Percentiles rank a stretch among this genome's conserved stretches.
Evolutionary conservation across 2,329 filamentous ascomycete species (phyloP).

Genomic region (Pestalotiopsis sp.): DNA sequence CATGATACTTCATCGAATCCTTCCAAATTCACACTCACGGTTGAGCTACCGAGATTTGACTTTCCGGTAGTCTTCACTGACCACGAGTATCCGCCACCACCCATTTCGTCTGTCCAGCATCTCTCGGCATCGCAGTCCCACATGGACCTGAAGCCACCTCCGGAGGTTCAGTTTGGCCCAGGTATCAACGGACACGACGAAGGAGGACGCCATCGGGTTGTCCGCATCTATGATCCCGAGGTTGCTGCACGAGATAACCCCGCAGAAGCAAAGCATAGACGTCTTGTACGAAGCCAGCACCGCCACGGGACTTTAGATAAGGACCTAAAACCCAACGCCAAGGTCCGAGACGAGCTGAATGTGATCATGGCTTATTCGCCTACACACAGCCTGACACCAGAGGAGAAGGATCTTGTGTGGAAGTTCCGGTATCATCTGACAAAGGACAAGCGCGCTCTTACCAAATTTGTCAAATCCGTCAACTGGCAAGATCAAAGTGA

Average conservation of each 20-base stretch:
- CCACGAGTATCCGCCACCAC: conserved; percentile 85
- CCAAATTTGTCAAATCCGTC: conserved; percentile 97
- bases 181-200: conserved; percentile 76
- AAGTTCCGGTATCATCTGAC: conserved; percentile 95
- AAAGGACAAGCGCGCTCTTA: conserved; percentile 87
- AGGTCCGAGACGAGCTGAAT: conserved; percentile 92
- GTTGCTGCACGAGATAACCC: conserved; percentile 89
- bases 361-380: conserved; percentile 90
- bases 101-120: conserved; percentile 75
- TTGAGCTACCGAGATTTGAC: conserved; percentile 93
- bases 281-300: conserved; percentile 85
- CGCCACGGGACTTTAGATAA: conserved; percentile 93
- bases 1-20: conserved; percentile 46
- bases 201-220: conserved; percentile 57
- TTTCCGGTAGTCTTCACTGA: conserved; percentile 95
- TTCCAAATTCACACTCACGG: conserved; percentile 77
- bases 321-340: conserved; percentile 93
- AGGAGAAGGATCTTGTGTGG: conserved; percentile 97
- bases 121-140: conserved; percentile 66
- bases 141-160: conserved; percentile 75
- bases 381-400: conserved; percentile 81
- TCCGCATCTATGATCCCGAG: conserved; percentile 92
- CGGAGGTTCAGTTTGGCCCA: conserved; percentile 87
- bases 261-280: conserved; percentile 90
- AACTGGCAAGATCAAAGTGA: conserved; percentile 89